Conservation (phyloP, 352 stramenopile species). For the Phytophthora quininea region DNA sequence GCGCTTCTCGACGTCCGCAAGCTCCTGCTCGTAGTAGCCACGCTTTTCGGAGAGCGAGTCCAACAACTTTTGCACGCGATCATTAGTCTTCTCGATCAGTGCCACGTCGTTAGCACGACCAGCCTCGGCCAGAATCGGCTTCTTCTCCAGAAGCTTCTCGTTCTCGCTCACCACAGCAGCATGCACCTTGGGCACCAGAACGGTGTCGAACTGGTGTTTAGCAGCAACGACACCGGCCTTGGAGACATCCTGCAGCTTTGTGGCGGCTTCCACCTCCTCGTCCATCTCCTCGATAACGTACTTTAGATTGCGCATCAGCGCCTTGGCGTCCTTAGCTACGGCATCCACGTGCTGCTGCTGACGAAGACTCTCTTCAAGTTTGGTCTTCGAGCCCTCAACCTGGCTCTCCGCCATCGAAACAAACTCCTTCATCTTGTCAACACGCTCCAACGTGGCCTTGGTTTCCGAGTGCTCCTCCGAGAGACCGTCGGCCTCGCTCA, state of each 20-base stretch:
- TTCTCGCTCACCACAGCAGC: constrained; percentile 73
- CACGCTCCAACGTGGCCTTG: constrained; percentile 66
- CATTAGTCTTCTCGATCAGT: constrained; percentile 77
- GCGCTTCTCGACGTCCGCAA: constrained; percentile 76
- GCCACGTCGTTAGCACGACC: constrained; percentile 61
- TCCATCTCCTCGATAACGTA: constrained; percentile 91
- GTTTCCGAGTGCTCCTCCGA: constrained; percentile 76
- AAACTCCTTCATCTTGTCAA: constrained; percentile 81
- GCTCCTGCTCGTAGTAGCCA: constrained; percentile 75
- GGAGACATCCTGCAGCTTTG: constrained; percentile 73
- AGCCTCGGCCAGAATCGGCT: constrained; percentile 63
- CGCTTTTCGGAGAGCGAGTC: constrained; percentile 77
- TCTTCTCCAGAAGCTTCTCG: constrained; percentile 86
- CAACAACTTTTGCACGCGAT: constrained; percentile 70
- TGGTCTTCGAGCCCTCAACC: constrained; percentile 68
- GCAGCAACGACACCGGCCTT: constrained; percentile 70
- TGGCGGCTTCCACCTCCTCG: constrained; percentile 81
- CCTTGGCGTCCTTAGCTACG: constrained; percentile 88
- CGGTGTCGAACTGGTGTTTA: constrained; percentile 71
- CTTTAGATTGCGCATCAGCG: constrained; percentile 87
- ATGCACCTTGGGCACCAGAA: constrained; percentile 78
- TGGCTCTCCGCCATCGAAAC: constrained; percentile 73
- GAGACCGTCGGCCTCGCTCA: constrained; percentile 68
- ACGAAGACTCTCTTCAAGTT: constrained; percentile 58
- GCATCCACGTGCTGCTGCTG: constrained; percentile 76